These are phyloP conservation scores for Persicaria tinctoria DNA, from an alignment of 148 eudicot species.

Conservation along the genomic window DNA sequence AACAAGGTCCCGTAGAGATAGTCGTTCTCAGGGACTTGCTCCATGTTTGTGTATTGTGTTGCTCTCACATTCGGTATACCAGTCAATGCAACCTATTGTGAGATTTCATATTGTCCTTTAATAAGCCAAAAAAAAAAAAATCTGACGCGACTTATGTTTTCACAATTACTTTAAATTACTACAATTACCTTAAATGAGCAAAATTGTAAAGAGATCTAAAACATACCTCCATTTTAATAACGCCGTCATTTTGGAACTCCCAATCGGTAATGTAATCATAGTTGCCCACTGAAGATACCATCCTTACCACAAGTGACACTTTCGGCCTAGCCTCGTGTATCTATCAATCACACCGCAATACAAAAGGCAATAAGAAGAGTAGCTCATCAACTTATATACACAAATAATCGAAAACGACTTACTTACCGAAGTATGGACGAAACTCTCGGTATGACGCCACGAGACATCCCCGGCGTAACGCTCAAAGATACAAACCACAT, in stretches of 20 bases:
- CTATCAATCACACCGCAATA: conserved; percentile 17
- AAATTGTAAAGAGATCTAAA: no score
- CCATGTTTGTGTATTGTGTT: conserved; percentile 56
- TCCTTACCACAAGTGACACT: conserved; percentile 82
- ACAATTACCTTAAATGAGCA: no score
- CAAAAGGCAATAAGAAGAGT: no score
- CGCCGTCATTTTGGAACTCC: conserved; percentile 92
- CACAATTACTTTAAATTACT: no score
- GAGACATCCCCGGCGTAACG: conserved; percentile 78
- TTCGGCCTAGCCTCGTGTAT: conserved; percentile 84
- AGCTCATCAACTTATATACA: no score
- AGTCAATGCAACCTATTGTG: conserved; percentile 93
- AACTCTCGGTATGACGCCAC: conserved; percentile 72
- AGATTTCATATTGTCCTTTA: no score
- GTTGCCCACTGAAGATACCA: conserved; percentile 96
- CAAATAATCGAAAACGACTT: no score
- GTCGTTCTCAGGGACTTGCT: conserved; percentile 56
- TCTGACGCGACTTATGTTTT: no score
- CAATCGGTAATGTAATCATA: conserved; percentile 93
- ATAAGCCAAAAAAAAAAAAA: no score
- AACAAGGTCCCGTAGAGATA: conserved; percentile 67
- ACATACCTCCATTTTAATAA: conserved; percentile 59
- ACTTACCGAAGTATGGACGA: not conserved
- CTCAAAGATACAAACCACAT: conserved; percentile 82
- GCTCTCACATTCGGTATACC: conserved; percentile 91